Base-by-base conservation (phyloP, 257 asterid genomes). In the Mentha longifolia region DNA sequence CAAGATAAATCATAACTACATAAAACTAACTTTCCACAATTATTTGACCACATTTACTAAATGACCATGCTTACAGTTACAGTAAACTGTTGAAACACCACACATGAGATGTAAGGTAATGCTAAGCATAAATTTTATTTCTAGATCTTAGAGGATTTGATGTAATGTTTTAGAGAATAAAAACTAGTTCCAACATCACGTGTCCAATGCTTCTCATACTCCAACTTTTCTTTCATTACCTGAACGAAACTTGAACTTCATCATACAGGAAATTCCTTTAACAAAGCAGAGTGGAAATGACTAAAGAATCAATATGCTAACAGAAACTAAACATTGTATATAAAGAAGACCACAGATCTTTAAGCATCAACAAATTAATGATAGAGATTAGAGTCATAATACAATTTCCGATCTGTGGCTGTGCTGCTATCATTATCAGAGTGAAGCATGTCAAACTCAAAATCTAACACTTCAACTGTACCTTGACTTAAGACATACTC, bases 401-500 rank as follows among this genome's bases (percentile, higher is more conserved):
- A 58, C 13, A 65, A 45, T 56, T 42, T 19, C 28, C 39, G 11
- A 56, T 30, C 19, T 37, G 65, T 55, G n/a, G 22, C 19, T 46
- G 71, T 61, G n/a, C 17, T 20, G 66, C 62, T 42, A 46, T n/a
- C 19, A 35, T 51, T 59, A 42, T 55, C 39, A 47, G 50, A 49
- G 67, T 31, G 68, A 72, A 66, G 60, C 39, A 67, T 14, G 22
- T 25, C 54, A 66, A 22, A 51, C 49, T 71, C 31, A 73, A 13
- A 63, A 56, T 13, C 33, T 20, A 39, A 61, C 71, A 74, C 54
- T 56, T 56, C 14, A 37, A 76, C 17, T 45, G 64, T 65, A 56
- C 56, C 60, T 41, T 39, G 41, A 73, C 67, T 50, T 55, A 60
- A 57, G 65, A 62, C 58, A 65, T 55, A 85, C 96, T 88, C 84